Conservation (phyloP, 2,329 filamentous ascomycete genomes). For the Elsinoe perseae region DNA sequence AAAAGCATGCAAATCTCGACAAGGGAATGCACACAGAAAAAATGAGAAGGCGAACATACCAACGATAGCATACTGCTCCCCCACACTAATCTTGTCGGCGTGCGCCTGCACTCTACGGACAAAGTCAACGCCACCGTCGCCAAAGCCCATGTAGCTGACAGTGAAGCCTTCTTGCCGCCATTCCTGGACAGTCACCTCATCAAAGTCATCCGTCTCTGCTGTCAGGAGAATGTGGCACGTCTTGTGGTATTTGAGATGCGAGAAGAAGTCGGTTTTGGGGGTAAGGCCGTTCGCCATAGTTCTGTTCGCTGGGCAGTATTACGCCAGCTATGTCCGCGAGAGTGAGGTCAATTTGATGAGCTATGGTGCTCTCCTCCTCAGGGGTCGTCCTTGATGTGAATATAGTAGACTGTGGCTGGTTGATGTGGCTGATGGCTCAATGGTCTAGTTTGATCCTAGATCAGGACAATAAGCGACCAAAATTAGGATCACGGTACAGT, state of each 20-base stretch:
- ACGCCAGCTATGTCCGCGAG: no score
- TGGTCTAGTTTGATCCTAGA: no score
- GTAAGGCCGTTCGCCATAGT: constrained; percentile 8
- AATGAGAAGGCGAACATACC: constrained; percentile 49
- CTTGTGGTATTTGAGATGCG: constrained; percentile 33
- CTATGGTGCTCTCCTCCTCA: not conserved
- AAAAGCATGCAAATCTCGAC: no score
- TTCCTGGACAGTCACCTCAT: constrained; percentile 44
- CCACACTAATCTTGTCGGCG: constrained; percentile 49
- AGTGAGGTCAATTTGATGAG: no score
- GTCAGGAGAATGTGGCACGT: constrained; percentile 43
- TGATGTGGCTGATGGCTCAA: constrained; percentile 1
- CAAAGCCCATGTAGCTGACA: constrained; percentile 48
- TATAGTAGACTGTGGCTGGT: not conserved
- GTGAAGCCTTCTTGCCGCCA: constrained; percentile 56
- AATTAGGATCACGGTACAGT: no score
- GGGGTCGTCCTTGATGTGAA: not conserved
- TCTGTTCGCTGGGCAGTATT: not conserved
- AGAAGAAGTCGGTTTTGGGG: constrained; percentile 25
- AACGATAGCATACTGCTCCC: constrained; percentile 56
- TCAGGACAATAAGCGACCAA: no score
- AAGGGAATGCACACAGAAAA: constrained; percentile 53
- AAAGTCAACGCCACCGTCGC: constrained; percentile 43
- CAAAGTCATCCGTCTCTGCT: constrained; percentile 49
- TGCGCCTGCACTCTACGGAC: constrained; percentile 42